Percentiles rank a stretch among this genome's conserved stretches.
Conservation (phyloP, 2,329 filamentous ascomycete genomes). For the Domatiomyces catenatus region DNA sequence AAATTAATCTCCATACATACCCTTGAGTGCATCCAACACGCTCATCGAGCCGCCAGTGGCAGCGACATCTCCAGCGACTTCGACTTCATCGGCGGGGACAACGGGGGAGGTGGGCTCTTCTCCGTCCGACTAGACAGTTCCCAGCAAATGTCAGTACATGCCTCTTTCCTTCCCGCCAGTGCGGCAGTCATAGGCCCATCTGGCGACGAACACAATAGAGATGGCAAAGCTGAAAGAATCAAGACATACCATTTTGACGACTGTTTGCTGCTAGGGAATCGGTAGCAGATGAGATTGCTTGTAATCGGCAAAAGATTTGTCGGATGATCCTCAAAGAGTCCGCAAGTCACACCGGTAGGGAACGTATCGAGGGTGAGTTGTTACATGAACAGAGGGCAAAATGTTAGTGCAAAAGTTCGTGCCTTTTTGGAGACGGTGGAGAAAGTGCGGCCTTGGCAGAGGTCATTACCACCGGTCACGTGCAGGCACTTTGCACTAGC, state of each 20-base stretch:
- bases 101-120: constrained; percentile 86
- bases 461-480: background rate
- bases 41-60: constrained; percentile 71
- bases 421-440: constrained; percentile 1
- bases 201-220: no score
- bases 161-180: background rate
- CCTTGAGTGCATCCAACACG: constrained; percentile 96
- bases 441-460: background rate
- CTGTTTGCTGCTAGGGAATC: constrained; percentile 14
- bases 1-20: constrained; percentile 4
- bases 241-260: constrained; percentile 32
- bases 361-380: constrained; percentile 9
- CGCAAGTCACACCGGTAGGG: constrained; percentile 5
- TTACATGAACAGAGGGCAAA: background rate
- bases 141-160: constrained; percentile 11
- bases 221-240: background rate
- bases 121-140: constrained; percentile 76
- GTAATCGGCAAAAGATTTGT: constrained; percentile 18
- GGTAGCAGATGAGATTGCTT: constrained; percentile 18
- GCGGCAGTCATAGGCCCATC: background rate
- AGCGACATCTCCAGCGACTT: constrained; percentile 80
- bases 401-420: background rate
- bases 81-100: constrained; percentile 71
- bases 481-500: background rate
- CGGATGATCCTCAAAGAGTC: constrained; percentile 41